Evolutionary conservation across 1,284 basidiomycete genomes (phyloP).

Genomic region (Cystobasidium slooffiae): DNA sequence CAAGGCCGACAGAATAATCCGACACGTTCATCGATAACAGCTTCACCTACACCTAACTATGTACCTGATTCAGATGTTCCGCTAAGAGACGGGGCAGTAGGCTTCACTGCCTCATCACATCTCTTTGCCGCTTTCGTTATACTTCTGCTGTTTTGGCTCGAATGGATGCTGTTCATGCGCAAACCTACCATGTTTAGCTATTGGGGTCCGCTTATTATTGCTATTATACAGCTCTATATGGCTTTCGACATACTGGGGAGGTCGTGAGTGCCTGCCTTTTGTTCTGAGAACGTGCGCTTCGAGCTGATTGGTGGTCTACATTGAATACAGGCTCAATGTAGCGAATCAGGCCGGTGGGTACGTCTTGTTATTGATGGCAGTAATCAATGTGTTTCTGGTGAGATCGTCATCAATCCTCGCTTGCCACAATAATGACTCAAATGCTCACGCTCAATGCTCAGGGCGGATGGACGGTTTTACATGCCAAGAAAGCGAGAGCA

Average conservation of each 20-base stretch:
- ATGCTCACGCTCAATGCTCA: neutral
- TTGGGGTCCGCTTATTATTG: slow-evolving; percentile 29
- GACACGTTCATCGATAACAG: neutral
- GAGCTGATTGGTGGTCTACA: neutral
- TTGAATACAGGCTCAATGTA: neutral
- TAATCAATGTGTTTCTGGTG: slow-evolving; percentile 29
- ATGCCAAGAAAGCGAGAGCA: slow-evolving; percentile 12
- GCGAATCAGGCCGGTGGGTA: slow-evolving; percentile 17
- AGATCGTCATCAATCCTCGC: neutral
- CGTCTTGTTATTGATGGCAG: slow-evolving; percentile 24
- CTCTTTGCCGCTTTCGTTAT: slow-evolving; percentile 21
- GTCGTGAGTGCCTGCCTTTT: slow-evolving; percentile 10
- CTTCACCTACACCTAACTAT: slow-evolving; percentile 4
- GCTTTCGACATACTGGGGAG: slow-evolving; percentile 36
- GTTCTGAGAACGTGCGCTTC: neutral
- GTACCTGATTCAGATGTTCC: slow-evolving; percentile 35
- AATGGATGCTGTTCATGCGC: slow-evolving; percentile 19
- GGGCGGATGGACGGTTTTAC: slow-evolving; percentile 33
- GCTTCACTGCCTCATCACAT: slow-evolving; percentile 17
- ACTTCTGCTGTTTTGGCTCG: slow-evolving; percentile 15
- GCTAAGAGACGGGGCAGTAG: slow-evolving; percentile 19
- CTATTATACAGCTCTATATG: slow-evolving; percentile 23
- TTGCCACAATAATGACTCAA: neutral
- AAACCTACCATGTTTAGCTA: slow-evolving; percentile 1
- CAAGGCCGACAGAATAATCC: slow-evolving; percentile 6